Evolutionary conservation across 805 yeast species (phyloP).

Genomic region (Kazachstania africana): DNA sequence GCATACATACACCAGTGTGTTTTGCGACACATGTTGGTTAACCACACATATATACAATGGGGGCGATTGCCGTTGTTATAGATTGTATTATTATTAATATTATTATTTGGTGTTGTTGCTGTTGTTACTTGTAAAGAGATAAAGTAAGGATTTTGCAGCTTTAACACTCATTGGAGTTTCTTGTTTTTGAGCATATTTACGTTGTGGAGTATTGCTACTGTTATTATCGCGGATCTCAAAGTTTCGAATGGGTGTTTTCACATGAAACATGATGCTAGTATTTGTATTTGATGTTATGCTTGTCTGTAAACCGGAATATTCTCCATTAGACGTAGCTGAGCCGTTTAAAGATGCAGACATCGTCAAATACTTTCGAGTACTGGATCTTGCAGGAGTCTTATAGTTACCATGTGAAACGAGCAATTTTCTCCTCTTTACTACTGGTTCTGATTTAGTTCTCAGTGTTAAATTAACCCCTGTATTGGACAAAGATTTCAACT

Average conservation of each 20-base stretch:
- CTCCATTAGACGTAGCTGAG: neutral
- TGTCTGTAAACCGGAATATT: neutral
- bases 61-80: too few species aligned
- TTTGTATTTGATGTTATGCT: conserved; percentile 1
- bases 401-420: conserved; percentile 20
- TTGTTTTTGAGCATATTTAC: too few species aligned
- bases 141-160: conserved; percentile 26
- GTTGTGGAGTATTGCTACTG: too few species aligned
- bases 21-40: too few species aligned
- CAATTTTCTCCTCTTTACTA: conserved; percentile 13
- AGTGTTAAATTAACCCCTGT: neutral
- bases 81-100: too few species aligned
- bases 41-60: too few species aligned
- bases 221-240: neutral
- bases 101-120: too few species aligned
- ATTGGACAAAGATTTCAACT: conserved; percentile 4
- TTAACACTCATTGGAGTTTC: conserved; percentile 26
- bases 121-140: conserved; percentile 22
- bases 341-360: neutral
- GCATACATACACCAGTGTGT: too few species aligned
- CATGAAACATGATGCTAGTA: conserved; percentile 1
- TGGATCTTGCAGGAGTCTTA: conserved; percentile 12
- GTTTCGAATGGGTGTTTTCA: conserved; percentile 8
- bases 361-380: neutral
- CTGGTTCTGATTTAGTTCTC: neutral